Conservation (phyloP, 768 basidiomycete species). For the Mycena rosella region DNA sequence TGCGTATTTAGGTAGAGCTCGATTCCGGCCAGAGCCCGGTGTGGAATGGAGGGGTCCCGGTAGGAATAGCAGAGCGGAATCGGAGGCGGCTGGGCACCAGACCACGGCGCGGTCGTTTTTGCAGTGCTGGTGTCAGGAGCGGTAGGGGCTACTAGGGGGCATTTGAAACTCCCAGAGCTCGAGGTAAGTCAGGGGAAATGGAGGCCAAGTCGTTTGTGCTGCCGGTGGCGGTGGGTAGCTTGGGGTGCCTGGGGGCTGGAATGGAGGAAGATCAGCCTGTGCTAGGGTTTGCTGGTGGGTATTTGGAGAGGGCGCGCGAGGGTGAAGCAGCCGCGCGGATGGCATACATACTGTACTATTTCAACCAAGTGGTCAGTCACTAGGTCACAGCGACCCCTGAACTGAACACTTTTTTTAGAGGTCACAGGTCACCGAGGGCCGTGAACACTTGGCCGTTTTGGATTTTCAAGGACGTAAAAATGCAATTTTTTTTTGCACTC, state of each 20-base stretch:
- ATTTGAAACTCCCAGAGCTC: not conserved
- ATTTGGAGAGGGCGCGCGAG: no score
- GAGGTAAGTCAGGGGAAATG: not conserved
- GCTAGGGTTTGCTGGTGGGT: no score
- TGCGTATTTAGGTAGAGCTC: not conserved
- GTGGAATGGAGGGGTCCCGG: not conserved
- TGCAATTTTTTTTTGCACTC: no score
- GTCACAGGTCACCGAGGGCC: no score
- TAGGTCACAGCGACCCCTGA: no score
- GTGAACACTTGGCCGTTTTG: no score
- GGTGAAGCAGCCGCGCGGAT: no score
- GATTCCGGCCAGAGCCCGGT: not conserved
- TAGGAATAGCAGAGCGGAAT: not conserved
- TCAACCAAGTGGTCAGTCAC: no score
- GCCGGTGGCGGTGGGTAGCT: not conserved
- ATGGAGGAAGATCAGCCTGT: no score
- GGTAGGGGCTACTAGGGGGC: not conserved
- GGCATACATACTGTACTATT: no score
- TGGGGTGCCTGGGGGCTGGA: constrained; percentile 1
- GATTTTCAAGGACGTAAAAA: no score
- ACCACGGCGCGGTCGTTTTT: not conserved
- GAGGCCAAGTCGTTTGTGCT: not conserved
- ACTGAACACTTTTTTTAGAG: no score
- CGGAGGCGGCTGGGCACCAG: not conserved
- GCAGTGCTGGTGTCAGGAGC: not conserved